Evolutionary conservation across 495 filamentous ascomycete species (phyloP).

Genomic region (Penicillium bialowiezense): DNA sequence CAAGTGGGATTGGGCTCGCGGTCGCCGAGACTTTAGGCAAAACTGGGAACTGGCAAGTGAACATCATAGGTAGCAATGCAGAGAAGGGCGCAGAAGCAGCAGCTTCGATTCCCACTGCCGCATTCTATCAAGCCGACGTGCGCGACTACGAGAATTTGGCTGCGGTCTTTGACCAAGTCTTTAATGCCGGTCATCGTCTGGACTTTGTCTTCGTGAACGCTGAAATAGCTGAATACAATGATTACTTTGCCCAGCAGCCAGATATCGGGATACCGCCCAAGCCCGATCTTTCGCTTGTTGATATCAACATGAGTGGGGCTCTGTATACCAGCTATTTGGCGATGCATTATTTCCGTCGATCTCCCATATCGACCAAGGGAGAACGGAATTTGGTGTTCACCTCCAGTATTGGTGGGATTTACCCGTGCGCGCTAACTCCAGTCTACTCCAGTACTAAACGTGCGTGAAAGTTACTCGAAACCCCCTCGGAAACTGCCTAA

Average conservation of each 20-base stretch:
- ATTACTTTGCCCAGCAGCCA: background rate
- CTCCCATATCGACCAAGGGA: constrained; percentile 6
- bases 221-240: constrained; percentile 8
- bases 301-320: constrained; percentile 62
- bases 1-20: constrained; percentile 22
- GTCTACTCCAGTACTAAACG: constrained; percentile 17
- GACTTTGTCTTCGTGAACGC: constrained; percentile 30
- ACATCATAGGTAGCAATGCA: constrained; percentile 16
- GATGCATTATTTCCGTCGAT: constrained; percentile 22
- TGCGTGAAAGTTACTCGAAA: background rate
- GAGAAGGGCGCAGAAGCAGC: constrained; percentile 11
- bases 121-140: constrained; percentile 18
- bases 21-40: constrained; percentile 14
- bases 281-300: constrained; percentile 49
- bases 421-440: constrained; percentile 15
- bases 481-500: background rate
- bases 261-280: constrained; percentile 32
- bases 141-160: constrained; percentile 12
- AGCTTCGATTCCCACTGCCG: background rate
- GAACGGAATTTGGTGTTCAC: constrained; percentile 12
- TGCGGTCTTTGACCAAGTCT: constrained; percentile 7
- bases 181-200: constrained; percentile 2
- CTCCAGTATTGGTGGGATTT: constrained; percentile 19
- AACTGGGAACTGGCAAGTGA: constrained; percentile 14
- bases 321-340: constrained; percentile 62